Percentiles rank a stretch among this genome's conserved stretches.
phyloP scores from a whole-genome alignment of 2,329 filamentous ascomycete genomes.

The Venturia asperata region DNA sequence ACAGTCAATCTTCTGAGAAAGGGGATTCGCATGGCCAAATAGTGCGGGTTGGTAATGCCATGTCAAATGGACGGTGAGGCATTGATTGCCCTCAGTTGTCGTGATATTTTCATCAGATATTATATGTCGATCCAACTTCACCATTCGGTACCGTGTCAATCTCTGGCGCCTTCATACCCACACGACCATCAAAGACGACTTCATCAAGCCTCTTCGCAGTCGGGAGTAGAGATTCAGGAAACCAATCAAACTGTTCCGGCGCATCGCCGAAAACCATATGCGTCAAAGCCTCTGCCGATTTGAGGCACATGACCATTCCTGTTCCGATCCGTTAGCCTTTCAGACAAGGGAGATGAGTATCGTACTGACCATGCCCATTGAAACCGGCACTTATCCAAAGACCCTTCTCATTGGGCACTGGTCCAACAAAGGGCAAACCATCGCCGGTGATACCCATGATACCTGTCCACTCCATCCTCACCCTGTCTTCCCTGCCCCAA shows the following conservation, averaged over 20 bases:
- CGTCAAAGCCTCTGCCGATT: conserved; percentile 51
- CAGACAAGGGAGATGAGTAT: not conserved
- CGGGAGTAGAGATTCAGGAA: conserved; percentile 47
- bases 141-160: not conserved
- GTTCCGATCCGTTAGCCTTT: conserved; percentile 11
- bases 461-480: conserved; percentile 61
- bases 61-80: not conserved
- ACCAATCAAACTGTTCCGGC: conserved; percentile 41
- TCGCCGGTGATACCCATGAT: conserved; percentile 73
- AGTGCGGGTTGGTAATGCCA: too few species aligned
- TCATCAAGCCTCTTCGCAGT: conserved; percentile 38
- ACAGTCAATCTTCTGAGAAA: not conserved
- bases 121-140: not conserved
- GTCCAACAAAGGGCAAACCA: conserved; percentile 61
- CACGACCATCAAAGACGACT: conserved; percentile 25
- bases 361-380: conserved; percentile 53
- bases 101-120: not conserved
- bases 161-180: conserved; percentile 12
- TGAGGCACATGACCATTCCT: conserved; percentile 56
- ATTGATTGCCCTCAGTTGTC: not conserved
- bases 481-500: conserved; percentile 35
- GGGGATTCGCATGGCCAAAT: too few species aligned
- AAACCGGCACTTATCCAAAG: conserved; percentile 61
- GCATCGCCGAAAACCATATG: conserved; percentile 43
- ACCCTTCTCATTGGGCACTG: conserved; percentile 51